Evolutionary conservation across 305 asterid genomes (phyloP).

Genomic region (Euphrasia arctica): DNA sequence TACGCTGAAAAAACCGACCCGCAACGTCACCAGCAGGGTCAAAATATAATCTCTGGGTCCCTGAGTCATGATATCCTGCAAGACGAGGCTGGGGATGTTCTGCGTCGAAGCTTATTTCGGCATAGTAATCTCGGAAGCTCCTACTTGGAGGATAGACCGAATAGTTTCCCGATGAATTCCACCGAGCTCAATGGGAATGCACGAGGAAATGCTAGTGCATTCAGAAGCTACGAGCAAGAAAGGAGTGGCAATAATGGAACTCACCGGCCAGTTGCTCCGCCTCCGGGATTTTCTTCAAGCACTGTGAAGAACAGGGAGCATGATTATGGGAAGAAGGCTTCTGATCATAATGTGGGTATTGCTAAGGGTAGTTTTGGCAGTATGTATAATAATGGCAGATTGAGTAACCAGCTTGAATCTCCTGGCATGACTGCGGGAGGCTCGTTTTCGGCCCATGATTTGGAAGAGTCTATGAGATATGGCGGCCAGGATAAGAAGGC

Average conservation of each 20-base stretch:
- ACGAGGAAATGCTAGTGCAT: slow-evolving; percentile 29
- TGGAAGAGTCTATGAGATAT: slow-evolving; percentile 29
- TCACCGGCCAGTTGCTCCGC: slow-evolving; percentile 38
- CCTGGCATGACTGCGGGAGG: slow-evolving; percentile 24
- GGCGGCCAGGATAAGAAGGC: slow-evolving; percentile 28
- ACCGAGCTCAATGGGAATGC: slow-evolving; percentile 28
- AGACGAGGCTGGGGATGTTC: slow-evolving; percentile 24
- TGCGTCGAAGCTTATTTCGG: slow-evolving; percentile 28
- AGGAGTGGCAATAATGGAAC: slow-evolving; percentile 21
- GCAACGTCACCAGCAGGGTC: slow-evolving; percentile 28
- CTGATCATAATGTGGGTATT: slow-evolving; percentile 40
- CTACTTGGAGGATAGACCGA: slow-evolving; percentile 23
- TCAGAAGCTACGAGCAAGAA: slow-evolving; percentile 1
- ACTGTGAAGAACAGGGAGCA: slow-evolving; percentile 32
- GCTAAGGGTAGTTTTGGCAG: slow-evolving; percentile 31
- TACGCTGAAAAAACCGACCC: slow-evolving; percentile 27
- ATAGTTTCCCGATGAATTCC: slow-evolving; percentile 29
- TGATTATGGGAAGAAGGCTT: slow-evolving; percentile 30
- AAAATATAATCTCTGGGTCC: slow-evolving; percentile 60
- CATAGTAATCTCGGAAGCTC: slow-evolving; percentile 28
- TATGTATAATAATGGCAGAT: slow-evolving; percentile 25
- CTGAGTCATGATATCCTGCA: slow-evolving; percentile 32
- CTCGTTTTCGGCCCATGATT: not conserved
- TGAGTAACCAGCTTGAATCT: slow-evolving; percentile 38
- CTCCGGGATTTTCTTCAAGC: slow-evolving; percentile 50